These are phyloP conservation scores for Tricholoma flavovirens DNA, from an alignment of 768 basidiomycete genomes.

Conservation along the genomic window DNA sequence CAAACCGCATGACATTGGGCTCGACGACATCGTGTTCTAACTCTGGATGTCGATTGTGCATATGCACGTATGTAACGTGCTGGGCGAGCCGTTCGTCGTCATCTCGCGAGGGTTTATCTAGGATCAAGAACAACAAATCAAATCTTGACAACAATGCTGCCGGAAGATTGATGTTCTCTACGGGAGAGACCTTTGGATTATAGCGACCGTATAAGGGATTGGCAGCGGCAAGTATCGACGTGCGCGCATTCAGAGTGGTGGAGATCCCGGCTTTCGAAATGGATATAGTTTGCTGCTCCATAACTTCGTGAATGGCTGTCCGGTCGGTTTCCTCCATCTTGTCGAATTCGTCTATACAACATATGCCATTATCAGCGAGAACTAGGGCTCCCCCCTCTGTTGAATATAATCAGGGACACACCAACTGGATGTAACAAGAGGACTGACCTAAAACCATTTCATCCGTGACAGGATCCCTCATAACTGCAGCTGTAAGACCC, in stretches of 20 bases:
- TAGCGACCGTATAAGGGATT: constrained; percentile 98
- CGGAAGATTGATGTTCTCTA: constrained; percentile 98
- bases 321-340: constrained; percentile 99
- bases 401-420: constrained; percentile 1
- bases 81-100: constrained; percentile 95
- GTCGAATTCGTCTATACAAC: constrained; percentile 99
- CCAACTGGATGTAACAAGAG: neutral
- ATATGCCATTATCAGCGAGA: constrained; percentile 97
- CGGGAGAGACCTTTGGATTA: constrained; percentile 95
- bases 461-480: constrained; percentile 98
- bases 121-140: constrained; percentile 92
- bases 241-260: constrained; percentile 95
- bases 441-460: constrained; percentile 95
- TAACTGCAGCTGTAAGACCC: constrained; percentile 97
- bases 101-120: constrained; percentile 92
- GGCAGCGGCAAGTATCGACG: constrained; percentile 95
- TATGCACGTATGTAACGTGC: constrained; percentile 97
- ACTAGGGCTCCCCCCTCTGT: constrained; percentile 99
- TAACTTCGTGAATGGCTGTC: constrained; percentile 99
- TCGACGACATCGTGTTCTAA: constrained; percentile 81
- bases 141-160: constrained; percentile 95
- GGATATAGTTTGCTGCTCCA: constrained; percentile 99
- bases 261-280: constrained; percentile 99
- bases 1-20: constrained; percentile 82
- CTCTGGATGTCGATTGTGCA: constrained; percentile 87